phyloP scores from a whole-genome alignment of 805 yeast genomes.

The Ogataea ramenticola region DNA sequence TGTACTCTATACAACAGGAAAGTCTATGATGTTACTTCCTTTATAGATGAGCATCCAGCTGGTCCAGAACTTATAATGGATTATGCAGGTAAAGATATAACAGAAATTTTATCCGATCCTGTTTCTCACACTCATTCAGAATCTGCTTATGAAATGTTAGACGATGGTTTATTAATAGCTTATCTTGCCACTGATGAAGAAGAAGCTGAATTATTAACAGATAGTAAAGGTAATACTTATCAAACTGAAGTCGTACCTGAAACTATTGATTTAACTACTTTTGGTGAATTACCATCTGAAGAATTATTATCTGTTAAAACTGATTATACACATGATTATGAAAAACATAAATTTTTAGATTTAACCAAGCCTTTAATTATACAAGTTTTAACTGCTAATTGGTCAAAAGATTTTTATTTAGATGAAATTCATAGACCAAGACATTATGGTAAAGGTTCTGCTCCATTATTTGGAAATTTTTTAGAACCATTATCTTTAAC shows the following conservation, averaged over 20 bases:
- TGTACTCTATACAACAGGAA: slow-evolving; percentile 74
- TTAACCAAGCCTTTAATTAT: slow-evolving; percentile 70
- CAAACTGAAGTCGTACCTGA: slow-evolving; percentile 36
- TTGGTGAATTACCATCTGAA: slow-evolving; percentile 65
- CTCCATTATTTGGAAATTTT: slow-evolving; percentile 91
- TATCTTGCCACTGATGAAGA: slow-evolving; percentile 77
- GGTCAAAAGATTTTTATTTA: slow-evolving; percentile 82
- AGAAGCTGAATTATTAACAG: slow-evolving; percentile 56
- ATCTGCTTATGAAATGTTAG: slow-evolving; percentile 81
- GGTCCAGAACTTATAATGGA: slow-evolving; percentile 53
- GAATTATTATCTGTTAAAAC: slow-evolving; percentile 72
- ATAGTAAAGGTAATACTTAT: slow-evolving; percentile 34
- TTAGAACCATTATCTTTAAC: slow-evolving; percentile 87
- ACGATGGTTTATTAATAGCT: slow-evolving; percentile 78
- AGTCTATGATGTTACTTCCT: slow-evolving; percentile 75
- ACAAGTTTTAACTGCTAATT: slow-evolving; percentile 72
- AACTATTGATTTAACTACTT: slow-evolving; percentile 42
- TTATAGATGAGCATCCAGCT: slow-evolving; percentile 67
- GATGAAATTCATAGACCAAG: slow-evolving; percentile 98
- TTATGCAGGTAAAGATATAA: slow-evolving; percentile 55
- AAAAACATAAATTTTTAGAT: slow-evolving; percentile 81
- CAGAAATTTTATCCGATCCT: slow-evolving; percentile 69
- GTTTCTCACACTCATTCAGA: slow-evolving; percentile 75
- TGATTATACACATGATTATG: slow-evolving; percentile 62
- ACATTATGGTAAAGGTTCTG: slow-evolving; percentile 96